Evolutionary conservation across 768 basidiomycete genomes (phyloP), one percentile per base, ranked within the genome.

Genomic region (Mycena vulgaris): DNA sequence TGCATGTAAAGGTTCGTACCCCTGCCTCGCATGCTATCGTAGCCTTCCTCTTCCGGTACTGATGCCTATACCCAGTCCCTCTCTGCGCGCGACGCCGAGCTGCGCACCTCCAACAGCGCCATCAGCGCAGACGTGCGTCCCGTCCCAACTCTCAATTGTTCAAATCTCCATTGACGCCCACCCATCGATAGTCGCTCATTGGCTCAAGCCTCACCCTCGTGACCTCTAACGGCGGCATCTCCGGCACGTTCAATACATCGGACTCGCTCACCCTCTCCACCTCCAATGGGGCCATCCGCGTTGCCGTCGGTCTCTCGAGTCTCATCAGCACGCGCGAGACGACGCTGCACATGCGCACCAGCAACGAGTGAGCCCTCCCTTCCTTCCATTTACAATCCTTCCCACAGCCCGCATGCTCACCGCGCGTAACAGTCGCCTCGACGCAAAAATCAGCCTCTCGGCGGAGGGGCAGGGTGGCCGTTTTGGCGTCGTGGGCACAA

Each of bases 221-320:
- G 25, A 79, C 81, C 19, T 49, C 76, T 17, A 86, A 84, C 60
- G 78, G 77, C 17, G 75, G 58, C 16, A 84, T 87, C 56, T 67
- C 65, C 1, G 86, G 86, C 13, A 70, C 66, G n/a, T 84, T 80
- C 76, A 78, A 77, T 45, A 72, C 74, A 19, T 70, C 74, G 21
- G 73, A 76, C 69, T 72, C 7, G 76, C 86, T 17, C 47, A n/a
- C 39, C 13, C 68, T 87, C 28, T 28, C 47, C 21, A 82, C 81
- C 25, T 59, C 76, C 19, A 84, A 84, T 69, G 78, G 72, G 25
- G 27, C 5, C 48, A 39, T 39, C 39, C 3, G 17, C 14, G 39
- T 39, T 3, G 64, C 66, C 49, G 31, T 25, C n/a, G 13, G 68
- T 25, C 40, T 59, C 14, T 56, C 66, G 10, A 39, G 23, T 0